Evolutionary conservation across 768 basidiomycete genomes (phyloP).

Genomic region (Daedaleopsis sinensis): DNA sequence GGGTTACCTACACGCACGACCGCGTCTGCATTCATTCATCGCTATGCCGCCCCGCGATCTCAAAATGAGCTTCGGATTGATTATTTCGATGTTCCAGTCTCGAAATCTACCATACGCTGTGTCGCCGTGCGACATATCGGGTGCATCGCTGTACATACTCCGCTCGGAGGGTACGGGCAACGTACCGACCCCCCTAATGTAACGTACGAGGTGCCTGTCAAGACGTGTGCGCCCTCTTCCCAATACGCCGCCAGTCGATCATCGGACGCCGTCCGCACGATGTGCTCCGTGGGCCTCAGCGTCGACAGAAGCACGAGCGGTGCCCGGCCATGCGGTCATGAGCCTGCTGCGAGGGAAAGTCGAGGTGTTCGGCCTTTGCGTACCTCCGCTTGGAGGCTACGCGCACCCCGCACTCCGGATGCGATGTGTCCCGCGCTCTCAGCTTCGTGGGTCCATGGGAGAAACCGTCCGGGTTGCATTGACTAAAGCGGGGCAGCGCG

Average conservation of each 20-base stretch:
- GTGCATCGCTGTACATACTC: slow-evolving; percentile 3
- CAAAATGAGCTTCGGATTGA: not conserved
- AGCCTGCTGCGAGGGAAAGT: not conserved
- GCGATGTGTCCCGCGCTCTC: not conserved
- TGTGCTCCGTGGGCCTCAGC: not conserved
- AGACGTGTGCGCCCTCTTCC: not conserved
- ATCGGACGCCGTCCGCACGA: not conserved
- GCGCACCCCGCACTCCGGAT: not conserved
- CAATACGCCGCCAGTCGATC: not conserved
- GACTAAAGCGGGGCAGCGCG: not conserved
- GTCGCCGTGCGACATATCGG: slow-evolving; percentile 7
- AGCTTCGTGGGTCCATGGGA: slow-evolving; percentile 1
- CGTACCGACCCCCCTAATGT: not conserved
- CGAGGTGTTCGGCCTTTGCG: not conserved
- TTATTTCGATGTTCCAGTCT: not conserved
- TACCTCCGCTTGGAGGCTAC: not conserved
- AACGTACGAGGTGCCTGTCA: not conserved
- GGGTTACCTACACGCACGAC: not conserved
- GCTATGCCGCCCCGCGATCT: not conserved
- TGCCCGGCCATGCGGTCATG: not conserved
- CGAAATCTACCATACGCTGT: slow-evolving; percentile 1
- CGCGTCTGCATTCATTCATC: not conserved
- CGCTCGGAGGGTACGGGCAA: not conserved
- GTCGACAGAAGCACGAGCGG: not conserved
- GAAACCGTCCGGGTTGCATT: not conserved